A percentile compares a stretch with the other conserved stretches of the same genome.
phyloP scores from a whole-genome alignment of 176 grass and related monocot genomes.

The Melocanna baccifera region DNA sequence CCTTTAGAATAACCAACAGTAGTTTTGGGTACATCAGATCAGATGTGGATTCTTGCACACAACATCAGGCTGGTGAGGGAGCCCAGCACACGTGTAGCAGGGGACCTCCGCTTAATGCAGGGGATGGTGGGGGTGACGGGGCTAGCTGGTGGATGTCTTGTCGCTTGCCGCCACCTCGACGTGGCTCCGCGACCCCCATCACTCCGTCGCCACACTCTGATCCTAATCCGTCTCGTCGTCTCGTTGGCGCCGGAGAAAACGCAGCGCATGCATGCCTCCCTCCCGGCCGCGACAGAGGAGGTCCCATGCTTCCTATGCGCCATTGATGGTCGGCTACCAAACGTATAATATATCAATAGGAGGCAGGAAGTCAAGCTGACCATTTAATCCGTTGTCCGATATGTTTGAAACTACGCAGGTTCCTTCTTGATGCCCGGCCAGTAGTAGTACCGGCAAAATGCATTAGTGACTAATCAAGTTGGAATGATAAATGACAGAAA shows the following conservation, averaged over 20 bases:
- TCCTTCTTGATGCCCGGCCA: slow-evolving; percentile 1
- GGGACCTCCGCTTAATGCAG: slow-evolving; percentile 29
- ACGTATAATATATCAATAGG: slow-evolving; percentile 8
- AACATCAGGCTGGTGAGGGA: not conserved
- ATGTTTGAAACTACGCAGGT: not conserved
- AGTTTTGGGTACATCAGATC: not conserved
- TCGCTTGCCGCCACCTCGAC: slow-evolving; percentile 3
- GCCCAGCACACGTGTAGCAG: slow-evolving; percentile 19
- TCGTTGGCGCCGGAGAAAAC: not conserved
- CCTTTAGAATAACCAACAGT: not conserved
- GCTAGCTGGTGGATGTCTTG: slow-evolving; percentile 16
- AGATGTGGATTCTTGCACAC: not conserved
- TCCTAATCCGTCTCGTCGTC: not conserved
- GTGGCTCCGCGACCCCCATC: slow-evolving; percentile 6
- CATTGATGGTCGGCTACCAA: slow-evolving; percentile 35
- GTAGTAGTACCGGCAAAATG: not conserved
- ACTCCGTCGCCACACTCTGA: not conserved
- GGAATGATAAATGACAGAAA: slow-evolving; percentile 33
- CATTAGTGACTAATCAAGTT: slow-evolving; percentile 22
- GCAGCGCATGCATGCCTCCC: not conserved
- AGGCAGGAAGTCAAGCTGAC: slow-evolving; percentile 41
- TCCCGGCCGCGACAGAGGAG: slow-evolving; percentile 6
- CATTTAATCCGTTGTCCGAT: slow-evolving; percentile 44
- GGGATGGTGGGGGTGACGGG: slow-evolving; percentile 11
- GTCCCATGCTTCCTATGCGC: slow-evolving; percentile 29